Conservation (phyloP, 352 stramenopile species). For the Phytophthora kernoviae region DNA sequence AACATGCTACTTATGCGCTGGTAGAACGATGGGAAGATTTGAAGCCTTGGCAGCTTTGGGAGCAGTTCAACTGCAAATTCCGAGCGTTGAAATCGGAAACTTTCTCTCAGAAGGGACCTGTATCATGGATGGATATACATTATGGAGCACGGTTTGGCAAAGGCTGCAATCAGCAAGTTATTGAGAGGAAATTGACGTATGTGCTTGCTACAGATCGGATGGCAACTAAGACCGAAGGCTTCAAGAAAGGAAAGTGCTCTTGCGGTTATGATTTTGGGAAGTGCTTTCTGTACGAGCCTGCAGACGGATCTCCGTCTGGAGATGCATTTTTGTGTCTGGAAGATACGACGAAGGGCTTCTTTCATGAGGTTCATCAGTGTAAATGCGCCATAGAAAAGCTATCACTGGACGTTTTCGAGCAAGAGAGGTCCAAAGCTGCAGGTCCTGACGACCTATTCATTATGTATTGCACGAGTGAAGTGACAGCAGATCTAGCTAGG, state of each 20-base stretch:
- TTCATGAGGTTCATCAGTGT: constrained; percentile 20
- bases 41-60: constrained; percentile 18
- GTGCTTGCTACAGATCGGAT: constrained; percentile 7
- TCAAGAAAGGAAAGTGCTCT: constrained; percentile 4
- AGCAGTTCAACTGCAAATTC: constrained; percentile 19
- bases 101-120: background rate
- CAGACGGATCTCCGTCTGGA: constrained; percentile 9
- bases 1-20: constrained; percentile 2
- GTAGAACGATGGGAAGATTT: constrained; percentile 2
- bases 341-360: constrained; percentile 14
- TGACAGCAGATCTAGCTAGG: constrained; percentile 7
- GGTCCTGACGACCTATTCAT: constrained; percentile 14
- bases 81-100: constrained; percentile 20
- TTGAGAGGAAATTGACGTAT: constrained; percentile 14
- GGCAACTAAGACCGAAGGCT: constrained; percentile 12
- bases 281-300: constrained; percentile 13
- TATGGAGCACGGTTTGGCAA: constrained; percentile 17
- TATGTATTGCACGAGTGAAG: constrained; percentile 15
- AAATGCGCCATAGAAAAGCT: constrained; percentile 9
- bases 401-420: constrained; percentile 3
- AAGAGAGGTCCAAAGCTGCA: constrained; percentile 12
- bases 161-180: constrained; percentile 9
- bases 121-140: constrained; percentile 18
- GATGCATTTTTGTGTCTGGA: constrained; percentile 16
- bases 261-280: constrained; percentile 9